Percentiles rank a stretch among this genome's conserved stretches.
phyloP scores from a whole-genome alignment of 2,329 filamentous ascomycete genomes.

The Fusarium graminum region DNA sequence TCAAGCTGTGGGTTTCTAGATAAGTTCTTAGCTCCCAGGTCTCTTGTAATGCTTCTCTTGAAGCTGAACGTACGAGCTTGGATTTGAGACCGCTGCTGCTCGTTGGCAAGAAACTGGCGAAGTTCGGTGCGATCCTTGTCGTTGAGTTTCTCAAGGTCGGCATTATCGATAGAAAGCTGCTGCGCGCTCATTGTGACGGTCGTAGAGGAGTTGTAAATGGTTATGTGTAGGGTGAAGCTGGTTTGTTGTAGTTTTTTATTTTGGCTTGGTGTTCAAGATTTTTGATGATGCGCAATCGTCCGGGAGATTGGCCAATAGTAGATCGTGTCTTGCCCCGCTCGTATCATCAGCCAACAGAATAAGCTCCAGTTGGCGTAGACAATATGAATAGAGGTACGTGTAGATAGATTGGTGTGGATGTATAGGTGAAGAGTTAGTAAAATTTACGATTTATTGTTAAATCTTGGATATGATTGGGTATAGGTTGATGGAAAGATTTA shows the following conservation, averaged over 20 bases:
- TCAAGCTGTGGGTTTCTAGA: slow-evolving; percentile 67
- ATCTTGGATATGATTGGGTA: too few species aligned
- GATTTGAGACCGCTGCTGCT: slow-evolving; percentile 83
- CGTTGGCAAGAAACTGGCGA: slow-evolving; percentile 85
- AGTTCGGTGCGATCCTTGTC: slow-evolving; percentile 89
- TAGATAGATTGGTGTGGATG: too few species aligned
- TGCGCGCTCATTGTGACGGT: slow-evolving; percentile 54
- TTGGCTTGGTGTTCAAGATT: slow-evolving; percentile 37
- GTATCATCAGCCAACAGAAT: not conserved
- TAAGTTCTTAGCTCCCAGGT: slow-evolving; percentile 17
- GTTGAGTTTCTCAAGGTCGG: slow-evolving; percentile 81
- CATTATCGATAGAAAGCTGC: slow-evolving; percentile 59
- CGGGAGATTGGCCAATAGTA: slow-evolving; percentile 36
- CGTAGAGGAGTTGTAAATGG: not conserved
- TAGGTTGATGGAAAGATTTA: too few species aligned
- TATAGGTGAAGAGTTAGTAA: too few species aligned
- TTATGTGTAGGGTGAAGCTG: slow-evolving; percentile 1
- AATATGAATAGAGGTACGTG: too few species aligned
- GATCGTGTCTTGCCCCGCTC: slow-evolving; percentile 21
- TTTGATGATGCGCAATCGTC: slow-evolving; percentile 37
- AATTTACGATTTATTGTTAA: too few species aligned
- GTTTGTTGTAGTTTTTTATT: slow-evolving; percentile 24
- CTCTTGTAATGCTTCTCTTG: slow-evolving; percentile 1
- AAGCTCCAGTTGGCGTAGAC: too few species aligned
- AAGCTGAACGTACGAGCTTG: slow-evolving; percentile 66